Base-by-base conservation (phyloP, 2,329 filamentous ascomycete species). In the Cyanodermella asteris region DNA sequence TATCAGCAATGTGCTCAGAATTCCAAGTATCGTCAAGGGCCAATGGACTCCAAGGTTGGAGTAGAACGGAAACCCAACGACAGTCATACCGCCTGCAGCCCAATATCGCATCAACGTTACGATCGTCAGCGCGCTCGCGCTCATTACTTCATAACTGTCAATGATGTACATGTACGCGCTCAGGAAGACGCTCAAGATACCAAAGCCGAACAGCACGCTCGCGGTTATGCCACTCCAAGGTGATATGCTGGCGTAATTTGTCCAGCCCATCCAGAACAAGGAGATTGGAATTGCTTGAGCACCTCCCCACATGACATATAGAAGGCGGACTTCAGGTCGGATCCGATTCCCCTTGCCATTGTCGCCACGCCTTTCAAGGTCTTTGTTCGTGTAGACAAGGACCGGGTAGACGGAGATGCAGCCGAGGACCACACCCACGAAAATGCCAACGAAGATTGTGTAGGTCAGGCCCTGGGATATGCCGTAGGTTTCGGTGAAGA, bases 191-290 rank as follows among this genome's bases (percentile, higher is more conserved):
- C 49, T 50, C 7, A 57, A 48, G 16, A 56, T 49, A 2, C 56
- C 58, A 31, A 53, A 54, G 5, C 61, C 61, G 35, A 66, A 62
- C 1, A 63, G 33, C 1, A 55, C 49, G n/a, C 49, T 57, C 1
- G 59, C 59, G 2, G 42, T 40, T 3, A 66, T 46, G 0, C 56
- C 53, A 11, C 51, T 55, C 59, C 59, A 65, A 34, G 56, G 51
- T 6, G 51, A 56, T 13, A 64, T 53, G 4, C 26, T 38, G 0
- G 40, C 24, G 27, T 51, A 46, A 18, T 49, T 46, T 0, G 56
- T 63, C 62, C 61, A 67, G 1, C 51, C 62, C 42, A 68, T 59
- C 61, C 61, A 68, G 38, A 68, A 64, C 3, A 67, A 44, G 1
- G 46, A 48, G 16, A 63, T 43, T 0, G 62, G 59, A 2, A 68